A percentile compares a stretch with the other conserved stretches of the same genome.
These are phyloP conservation scores for Megacollybia platyphylla DNA, from an alignment of 1,284 basidiomycete genomes.

Conservation along the genomic window DNA sequence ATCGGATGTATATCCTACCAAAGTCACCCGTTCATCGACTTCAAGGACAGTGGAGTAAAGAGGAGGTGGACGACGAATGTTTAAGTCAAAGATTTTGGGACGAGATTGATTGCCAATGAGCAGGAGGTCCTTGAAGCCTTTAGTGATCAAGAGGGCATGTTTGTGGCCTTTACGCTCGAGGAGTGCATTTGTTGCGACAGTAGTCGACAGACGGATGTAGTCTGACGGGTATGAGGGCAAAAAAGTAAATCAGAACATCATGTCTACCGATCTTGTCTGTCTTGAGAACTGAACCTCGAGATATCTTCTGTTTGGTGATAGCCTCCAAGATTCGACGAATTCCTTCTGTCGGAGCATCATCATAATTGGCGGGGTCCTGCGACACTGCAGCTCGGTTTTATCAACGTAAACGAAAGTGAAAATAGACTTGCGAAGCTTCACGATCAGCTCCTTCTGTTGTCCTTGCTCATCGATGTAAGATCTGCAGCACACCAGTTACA, in stretches of 20 bases:
- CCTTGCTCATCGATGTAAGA: conserved; percentile 60
- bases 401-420: background rate
- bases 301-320: conserved; percentile 55
- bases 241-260: background rate
- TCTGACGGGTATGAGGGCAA: conserved; percentile 30
- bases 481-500: conserved; percentile 16
- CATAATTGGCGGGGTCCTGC: conserved; percentile 78
- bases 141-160: conserved; percentile 86
- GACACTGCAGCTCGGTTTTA: conserved; percentile 41
- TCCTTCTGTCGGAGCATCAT: conserved; percentile 90
- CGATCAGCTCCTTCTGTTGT: conserved; percentile 61
- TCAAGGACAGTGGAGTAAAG: conserved; percentile 79
- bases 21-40: conserved; percentile 89
- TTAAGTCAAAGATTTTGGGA: conserved; percentile 81
- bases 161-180: conserved; percentile 89
- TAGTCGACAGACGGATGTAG: conserved; percentile 87
- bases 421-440: conserved; percentile 58
- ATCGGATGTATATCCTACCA: conserved; percentile 88
- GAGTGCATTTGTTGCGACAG: conserved; percentile 93
- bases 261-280: conserved; percentile 72
- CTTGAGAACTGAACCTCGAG: conserved; percentile 54
- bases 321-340: conserved; percentile 84
- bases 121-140: conserved; percentile 85
- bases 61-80: conserved; percentile 69
- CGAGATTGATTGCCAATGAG: conserved; percentile 90